Evolutionary conservation across 306 rosid genomes (phyloP).

Genomic region (Notholithocarpus densiflorus): DNA sequence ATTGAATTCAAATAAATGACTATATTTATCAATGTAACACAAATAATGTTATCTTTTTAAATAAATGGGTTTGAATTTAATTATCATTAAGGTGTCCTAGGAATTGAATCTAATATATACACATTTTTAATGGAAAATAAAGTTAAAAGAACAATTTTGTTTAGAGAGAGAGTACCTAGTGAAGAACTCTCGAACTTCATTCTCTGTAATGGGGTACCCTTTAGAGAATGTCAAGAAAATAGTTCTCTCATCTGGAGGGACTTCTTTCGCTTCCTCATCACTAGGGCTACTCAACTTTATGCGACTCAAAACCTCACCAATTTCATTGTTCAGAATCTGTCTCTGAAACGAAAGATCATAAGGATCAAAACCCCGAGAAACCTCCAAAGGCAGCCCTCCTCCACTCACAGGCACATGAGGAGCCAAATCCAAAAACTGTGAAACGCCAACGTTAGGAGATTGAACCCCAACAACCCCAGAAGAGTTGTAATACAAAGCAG

Average conservation of each 20-base stretch:
- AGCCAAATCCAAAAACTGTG: background rate
- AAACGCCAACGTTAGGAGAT: background rate
- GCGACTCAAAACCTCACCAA: constrained; percentile 15
- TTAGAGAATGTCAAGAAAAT: constrained; percentile 62
- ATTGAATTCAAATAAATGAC: no score
- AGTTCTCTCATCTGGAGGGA: constrained; percentile 45
- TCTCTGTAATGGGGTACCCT: constrained; percentile 56
- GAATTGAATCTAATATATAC: background rate
- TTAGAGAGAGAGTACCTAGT: constrained; percentile 12
- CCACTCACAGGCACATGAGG: no score
- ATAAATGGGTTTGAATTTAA: no score
- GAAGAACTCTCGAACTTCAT: constrained; percentile 47
- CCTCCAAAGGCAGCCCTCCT: background rate
- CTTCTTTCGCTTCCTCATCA: background rate
- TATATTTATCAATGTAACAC: no score
- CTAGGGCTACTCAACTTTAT: background rate
- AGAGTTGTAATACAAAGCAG: background rate
- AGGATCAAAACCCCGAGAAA: background rate
- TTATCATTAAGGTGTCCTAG: no score
- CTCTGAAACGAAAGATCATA: background rate
- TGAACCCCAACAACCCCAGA: background rate
- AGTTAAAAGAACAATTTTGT: background rate
- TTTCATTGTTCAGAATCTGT: constrained; percentile 4
- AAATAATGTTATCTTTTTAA: no score
- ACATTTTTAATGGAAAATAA: background rate